Evolutionary conservation across 2,329 filamentous ascomycete genomes (phyloP).

Genomic region (Elsinoe ampelina): DNA sequence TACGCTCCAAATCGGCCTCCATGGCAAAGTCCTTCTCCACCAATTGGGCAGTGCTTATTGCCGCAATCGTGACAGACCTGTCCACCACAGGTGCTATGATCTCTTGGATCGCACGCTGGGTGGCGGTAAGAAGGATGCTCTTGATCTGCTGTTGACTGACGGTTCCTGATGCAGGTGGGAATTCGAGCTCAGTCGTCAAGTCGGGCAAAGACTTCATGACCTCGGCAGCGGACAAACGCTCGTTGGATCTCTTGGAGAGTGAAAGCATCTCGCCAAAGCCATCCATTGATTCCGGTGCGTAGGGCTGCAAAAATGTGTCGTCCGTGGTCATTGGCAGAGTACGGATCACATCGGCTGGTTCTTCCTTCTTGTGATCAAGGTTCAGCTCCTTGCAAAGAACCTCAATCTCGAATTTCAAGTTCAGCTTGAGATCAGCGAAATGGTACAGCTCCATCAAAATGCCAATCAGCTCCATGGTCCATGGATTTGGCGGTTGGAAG

Average conservation of each 20-base stretch:
- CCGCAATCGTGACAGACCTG: slow-evolving; percentile 92
- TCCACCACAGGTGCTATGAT: slow-evolving; percentile 98
- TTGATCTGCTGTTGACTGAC: slow-evolving; percentile 58
- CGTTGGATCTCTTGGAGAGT: slow-evolving; percentile 52
- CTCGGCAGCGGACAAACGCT: slow-evolving; percentile 65
- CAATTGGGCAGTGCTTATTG: slow-evolving; percentile 91
- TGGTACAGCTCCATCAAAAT: slow-evolving; percentile 90
- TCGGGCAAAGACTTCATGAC: slow-evolving; percentile 77
- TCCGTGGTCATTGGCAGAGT: slow-evolving; percentile 47
- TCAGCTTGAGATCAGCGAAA: slow-evolving; percentile 84
- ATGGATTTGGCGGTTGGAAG: slow-evolving; percentile 91
- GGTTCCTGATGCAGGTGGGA: slow-evolving; percentile 68
- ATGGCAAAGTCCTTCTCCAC: slow-evolving; percentile 94
- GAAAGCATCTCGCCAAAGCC: slow-evolving; percentile 76
- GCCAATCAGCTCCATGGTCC: slow-evolving; percentile 92
- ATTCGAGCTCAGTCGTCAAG: slow-evolving; percentile 65
- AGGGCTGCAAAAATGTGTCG: slow-evolving; percentile 28
- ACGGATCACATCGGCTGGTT: slow-evolving; percentile 77
- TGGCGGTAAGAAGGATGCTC: slow-evolving; percentile 72
- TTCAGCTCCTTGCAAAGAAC: slow-evolving; percentile 88
- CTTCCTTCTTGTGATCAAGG: slow-evolving; percentile 85
- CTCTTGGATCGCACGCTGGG: slow-evolving; percentile 83
- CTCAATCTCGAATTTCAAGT: slow-evolving; percentile 97
- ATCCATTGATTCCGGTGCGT: slow-evolving; percentile 46
- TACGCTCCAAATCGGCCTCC: slow-evolving; percentile 78